Conservation (phyloP, 2,329 filamentous ascomycete genomes). For the Eurotiales sp. region DNA sequence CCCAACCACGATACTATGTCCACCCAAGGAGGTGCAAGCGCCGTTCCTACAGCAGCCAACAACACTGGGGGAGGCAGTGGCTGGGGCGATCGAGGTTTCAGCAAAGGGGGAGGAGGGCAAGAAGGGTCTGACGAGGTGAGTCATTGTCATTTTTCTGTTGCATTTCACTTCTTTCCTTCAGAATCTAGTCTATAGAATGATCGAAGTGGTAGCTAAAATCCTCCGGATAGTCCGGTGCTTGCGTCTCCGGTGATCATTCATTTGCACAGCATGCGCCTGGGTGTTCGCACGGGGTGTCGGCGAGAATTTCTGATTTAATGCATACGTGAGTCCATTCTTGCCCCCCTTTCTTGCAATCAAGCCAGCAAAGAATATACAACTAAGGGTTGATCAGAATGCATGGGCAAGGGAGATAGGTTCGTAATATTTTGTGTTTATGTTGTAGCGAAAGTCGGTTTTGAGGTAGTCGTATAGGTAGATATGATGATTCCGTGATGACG, state of each 20-base stretch:
- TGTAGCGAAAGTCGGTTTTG: too few species aligned
- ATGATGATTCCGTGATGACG: too few species aligned
- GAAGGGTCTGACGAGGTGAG: conserved; percentile 1
- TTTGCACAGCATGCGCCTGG: conserved; percentile 15
- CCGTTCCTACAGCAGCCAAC: conserved; percentile 14
- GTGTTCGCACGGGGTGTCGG: conserved; percentile 8
- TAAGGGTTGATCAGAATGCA: neutral
- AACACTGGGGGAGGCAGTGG: conserved; percentile 15
- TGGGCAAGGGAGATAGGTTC: conserved; percentile 7
- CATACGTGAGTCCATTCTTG: conserved; percentile 1
- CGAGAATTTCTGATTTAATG: conserved; percentile 2
- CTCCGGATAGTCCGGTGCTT: neutral
- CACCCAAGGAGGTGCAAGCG: conserved; percentile 14
- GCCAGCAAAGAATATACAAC: neutral
- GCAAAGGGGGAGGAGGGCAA: conserved; percentile 14
- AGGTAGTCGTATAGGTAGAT: too few species aligned
- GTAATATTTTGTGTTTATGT: neutral
- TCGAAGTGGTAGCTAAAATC: too few species aligned
- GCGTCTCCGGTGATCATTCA: conserved; percentile 13
- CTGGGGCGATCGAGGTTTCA: conserved; percentile 10
- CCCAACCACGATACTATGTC: conserved; percentile 9
- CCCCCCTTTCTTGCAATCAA: neutral
- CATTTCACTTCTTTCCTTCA: too few species aligned
- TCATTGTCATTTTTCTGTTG: neutral
- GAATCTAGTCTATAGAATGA: too few species aligned